A percentile compares a stretch with the other conserved stretches of the same genome.
Evolutionary conservation across 2,329 filamentous ascomycete genomes (phyloP).

Genomic region (Cordyceps tenuipes): DNA sequence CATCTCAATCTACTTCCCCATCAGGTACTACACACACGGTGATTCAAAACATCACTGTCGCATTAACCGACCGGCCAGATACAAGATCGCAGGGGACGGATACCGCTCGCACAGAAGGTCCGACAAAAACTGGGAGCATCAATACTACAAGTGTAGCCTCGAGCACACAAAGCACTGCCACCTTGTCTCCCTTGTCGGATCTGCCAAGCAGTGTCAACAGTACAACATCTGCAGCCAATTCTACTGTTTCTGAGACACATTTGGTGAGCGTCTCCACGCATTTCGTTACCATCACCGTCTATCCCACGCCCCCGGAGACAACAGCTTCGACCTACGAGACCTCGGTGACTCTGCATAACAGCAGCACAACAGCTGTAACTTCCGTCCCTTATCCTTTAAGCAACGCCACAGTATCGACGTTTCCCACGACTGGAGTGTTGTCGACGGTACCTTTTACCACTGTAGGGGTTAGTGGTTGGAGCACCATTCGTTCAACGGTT

Average conservation of each 20-base stretch:
- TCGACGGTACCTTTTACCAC: not conserved
- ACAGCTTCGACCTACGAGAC: not conserved
- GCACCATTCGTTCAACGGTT: not conserved
- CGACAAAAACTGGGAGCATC: not conserved
- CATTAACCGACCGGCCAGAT: not conserved
- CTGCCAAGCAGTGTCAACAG: not conserved
- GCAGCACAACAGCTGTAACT: not conserved
- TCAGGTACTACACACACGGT: not conserved
- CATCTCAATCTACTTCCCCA: not conserved
- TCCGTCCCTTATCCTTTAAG: not conserved
- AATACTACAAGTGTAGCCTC: not conserved
- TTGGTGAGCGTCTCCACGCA: not conserved
- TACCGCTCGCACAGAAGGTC: not conserved
- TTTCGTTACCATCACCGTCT: constrained; percentile 6
- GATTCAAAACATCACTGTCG: constrained; percentile 5
- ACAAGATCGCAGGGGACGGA: not conserved
- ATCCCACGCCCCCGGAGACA: not conserved
- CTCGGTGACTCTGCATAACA: not conserved
- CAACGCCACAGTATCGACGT: not conserved
- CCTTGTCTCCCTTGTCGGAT: not conserved
- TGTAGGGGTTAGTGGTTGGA: not conserved
- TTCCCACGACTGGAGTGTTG: not conserved
- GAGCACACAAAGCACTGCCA: not conserved
- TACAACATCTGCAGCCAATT: not conserved
- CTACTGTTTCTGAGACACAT: not conserved